These are phyloP conservation scores for Chondrus crispus DNA, from an alignment of 23 red algal genomes.

Conservation along the genomic window DNA sequence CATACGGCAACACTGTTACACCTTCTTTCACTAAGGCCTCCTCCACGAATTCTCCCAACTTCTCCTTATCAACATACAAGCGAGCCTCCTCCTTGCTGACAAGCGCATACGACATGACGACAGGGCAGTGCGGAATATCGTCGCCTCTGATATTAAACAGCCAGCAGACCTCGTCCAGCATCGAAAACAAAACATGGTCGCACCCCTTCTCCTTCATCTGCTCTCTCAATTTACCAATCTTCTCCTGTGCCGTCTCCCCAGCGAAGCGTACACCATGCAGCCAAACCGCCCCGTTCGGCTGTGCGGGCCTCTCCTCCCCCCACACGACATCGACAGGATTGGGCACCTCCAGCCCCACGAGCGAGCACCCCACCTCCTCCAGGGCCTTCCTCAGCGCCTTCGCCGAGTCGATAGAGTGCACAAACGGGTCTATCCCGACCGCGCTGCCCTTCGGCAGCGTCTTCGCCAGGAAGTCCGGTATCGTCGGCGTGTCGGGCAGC, in stretches of 20 bases:
- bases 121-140: slow-evolving; percentile 92
- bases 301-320: slow-evolving; percentile 43
- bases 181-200: slow-evolving; percentile 62
- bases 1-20: slow-evolving; percentile 52
- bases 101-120: slow-evolving; percentile 78
- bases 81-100: slow-evolving; percentile 36
- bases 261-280: slow-evolving; percentile 71
- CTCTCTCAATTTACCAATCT: slow-evolving; percentile 57
- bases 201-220: slow-evolving; percentile 36
- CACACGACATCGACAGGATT: slow-evolving; percentile 87
- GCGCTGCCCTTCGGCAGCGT: neutral
- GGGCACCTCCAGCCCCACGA: neutral
- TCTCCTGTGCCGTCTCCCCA: slow-evolving; percentile 56
- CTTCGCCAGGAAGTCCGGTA: slow-evolving; percentile 44
- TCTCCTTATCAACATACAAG: slow-evolving; percentile 47
- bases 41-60: slow-evolving; percentile 28
- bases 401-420: slow-evolving; percentile 44
- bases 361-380: neutral
- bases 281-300: slow-evolving; percentile 43
- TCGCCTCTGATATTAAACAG: slow-evolving; percentile 86
- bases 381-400: slow-evolving; percentile 4
- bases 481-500: slow-evolving; percentile 57
- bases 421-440: slow-evolving; percentile 80
- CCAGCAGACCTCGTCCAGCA: slow-evolving; percentile 95
- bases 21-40: slow-evolving; percentile 12